These are phyloP conservation scores for Helicocarpus griseus DNA, from an alignment of 2,329 filamentous ascomycete genomes.

Conservation along the genomic window DNA sequence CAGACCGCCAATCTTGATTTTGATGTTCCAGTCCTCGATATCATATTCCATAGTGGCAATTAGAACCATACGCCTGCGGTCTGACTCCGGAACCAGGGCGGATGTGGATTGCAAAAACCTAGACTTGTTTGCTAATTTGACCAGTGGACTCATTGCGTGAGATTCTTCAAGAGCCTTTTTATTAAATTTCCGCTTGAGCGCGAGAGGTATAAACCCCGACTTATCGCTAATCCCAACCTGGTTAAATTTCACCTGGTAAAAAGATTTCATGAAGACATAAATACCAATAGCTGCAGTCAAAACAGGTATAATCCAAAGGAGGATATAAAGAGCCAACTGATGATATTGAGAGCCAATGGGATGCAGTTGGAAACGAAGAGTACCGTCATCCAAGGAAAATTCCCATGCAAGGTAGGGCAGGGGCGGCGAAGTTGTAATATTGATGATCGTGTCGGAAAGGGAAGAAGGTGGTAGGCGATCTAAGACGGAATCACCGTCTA, in stretches of 20 bases:
- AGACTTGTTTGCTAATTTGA: slow-evolving; percentile 26
- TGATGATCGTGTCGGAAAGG: slow-evolving; percentile 46
- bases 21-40: slow-evolving; percentile 60
- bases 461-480: slow-evolving; percentile 54
- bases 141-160: slow-evolving; percentile 24
- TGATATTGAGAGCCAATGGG: slow-evolving; percentile 45
- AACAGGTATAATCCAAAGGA: slow-evolving; percentile 47
- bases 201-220: slow-evolving; percentile 30
- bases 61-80: slow-evolving; percentile 45
- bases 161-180: slow-evolving; percentile 20
- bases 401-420: slow-evolving; percentile 47
- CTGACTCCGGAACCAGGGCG: slow-evolving; percentile 23
- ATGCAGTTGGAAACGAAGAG: slow-evolving; percentile 41
- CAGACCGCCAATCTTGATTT: slow-evolving; percentile 61
- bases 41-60: slow-evolving; percentile 66
- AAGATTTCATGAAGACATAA: slow-evolving; percentile 50
- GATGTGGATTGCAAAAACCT: slow-evolving; percentile 29
- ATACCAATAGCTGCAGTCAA: slow-evolving; percentile 41
- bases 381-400: slow-evolving; percentile 47
- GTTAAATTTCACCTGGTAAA: slow-evolving; percentile 57
- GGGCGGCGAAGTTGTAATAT: slow-evolving; percentile 48
- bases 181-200: slow-evolving; percentile 24
- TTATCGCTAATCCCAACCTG: slow-evolving; percentile 46
- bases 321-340: slow-evolving; percentile 46
- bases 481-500: slow-evolving; percentile 50